These are phyloP conservation scores for Hymenoscyphus infarciens DNA, from an alignment of 2,329 filamentous ascomycete species.

Conservation along the genomic window DNA sequence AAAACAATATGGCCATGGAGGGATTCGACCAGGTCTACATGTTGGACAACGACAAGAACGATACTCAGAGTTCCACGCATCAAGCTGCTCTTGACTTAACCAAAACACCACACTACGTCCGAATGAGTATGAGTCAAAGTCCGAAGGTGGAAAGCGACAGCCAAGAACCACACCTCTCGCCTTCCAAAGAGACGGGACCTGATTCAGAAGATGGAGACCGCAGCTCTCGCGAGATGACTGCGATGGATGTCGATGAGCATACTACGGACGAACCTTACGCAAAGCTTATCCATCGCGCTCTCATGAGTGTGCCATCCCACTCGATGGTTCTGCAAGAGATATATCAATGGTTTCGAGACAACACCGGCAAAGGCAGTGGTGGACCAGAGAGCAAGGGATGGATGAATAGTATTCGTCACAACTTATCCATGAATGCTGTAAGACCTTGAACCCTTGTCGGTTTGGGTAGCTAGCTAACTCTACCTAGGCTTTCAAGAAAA, in stretches of 20 bases:
- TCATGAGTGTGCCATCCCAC: slow-evolving; percentile 62
- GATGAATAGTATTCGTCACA: slow-evolving; percentile 95
- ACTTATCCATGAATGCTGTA: slow-evolving; percentile 93
- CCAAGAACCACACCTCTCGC: slow-evolving; percentile 1
- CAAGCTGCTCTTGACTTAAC: slow-evolving; percentile 11
- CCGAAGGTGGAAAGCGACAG: slow-evolving; percentile 22
- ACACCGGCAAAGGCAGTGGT: slow-evolving; percentile 69
- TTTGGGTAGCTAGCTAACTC: slow-evolving; percentile 7
- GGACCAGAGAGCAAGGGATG: slow-evolving; percentile 62
- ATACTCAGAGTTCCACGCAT: slow-evolving; percentile 7
- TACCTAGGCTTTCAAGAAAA: slow-evolving; percentile 53
- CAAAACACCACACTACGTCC: slow-evolving; percentile 17
- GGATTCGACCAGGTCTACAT: slow-evolving; percentile 20
- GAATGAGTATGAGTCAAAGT: slow-evolving; percentile 23
- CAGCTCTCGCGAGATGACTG: slow-evolving; percentile 28
- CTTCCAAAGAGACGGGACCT: slow-evolving; percentile 4
- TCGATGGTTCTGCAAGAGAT: slow-evolving; percentile 81
- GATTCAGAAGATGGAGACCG: slow-evolving; percentile 30
- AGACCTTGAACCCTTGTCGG: slow-evolving; percentile 36
- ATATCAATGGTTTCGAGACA: slow-evolving; percentile 82
- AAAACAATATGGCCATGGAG: slow-evolving; percentile 19
- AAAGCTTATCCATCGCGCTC: slow-evolving; percentile 71
- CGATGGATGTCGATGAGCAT: slow-evolving; percentile 30
- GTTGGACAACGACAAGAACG: slow-evolving; percentile 16
- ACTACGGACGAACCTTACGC: slow-evolving; percentile 68